Percentiles rank a stretch among this genome's conserved stretches.
phyloP scores from a whole-genome alignment of 2,329 filamentous ascomycete species.

The Pestalotiopsis sp. region DNA sequence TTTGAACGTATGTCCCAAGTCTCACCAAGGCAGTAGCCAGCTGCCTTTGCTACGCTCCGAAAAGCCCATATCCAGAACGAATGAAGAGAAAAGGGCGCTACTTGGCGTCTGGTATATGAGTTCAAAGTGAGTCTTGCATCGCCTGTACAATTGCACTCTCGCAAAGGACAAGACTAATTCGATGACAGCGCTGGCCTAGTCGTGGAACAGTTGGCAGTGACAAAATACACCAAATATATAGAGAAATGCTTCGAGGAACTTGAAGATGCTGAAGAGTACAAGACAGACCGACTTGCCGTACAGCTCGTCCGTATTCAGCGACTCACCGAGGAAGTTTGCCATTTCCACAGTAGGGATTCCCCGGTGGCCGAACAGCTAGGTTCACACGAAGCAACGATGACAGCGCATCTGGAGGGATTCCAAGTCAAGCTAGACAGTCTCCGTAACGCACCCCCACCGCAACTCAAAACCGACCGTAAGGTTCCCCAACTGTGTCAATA shows the following conservation, averaged over 20 bases:
- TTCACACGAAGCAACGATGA: neutral
- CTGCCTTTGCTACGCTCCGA: neutral
- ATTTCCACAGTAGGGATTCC: neutral
- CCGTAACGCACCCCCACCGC: neutral
- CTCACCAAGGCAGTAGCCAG: neutral
- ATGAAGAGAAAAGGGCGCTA: conserved; percentile 5
- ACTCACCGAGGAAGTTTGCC: conserved; percentile 3
- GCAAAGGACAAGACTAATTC: neutral
- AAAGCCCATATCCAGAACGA: neutral
- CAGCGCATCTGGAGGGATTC: neutral
- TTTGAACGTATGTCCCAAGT: neutral
- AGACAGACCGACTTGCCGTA: conserved; percentile 6
- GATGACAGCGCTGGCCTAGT: conserved; percentile 2
- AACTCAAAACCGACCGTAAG: neutral
- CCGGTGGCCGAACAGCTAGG: neutral
- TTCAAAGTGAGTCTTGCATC: neutral
- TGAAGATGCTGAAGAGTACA: neutral
- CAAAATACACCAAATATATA: neutral
- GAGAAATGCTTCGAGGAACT: conserved; percentile 2
- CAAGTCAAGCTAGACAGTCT: conserved; percentile 2
- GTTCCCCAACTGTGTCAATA: neutral
- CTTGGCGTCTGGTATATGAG: conserved; percentile 6
- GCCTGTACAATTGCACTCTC: neutral
- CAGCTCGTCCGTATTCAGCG: conserved; percentile 3
- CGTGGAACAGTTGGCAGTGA: neutral